Evolutionary conservation across 179 eudicot genomes (phyloP).

Genomic region (Vitellaria paradoxa): DNA sequence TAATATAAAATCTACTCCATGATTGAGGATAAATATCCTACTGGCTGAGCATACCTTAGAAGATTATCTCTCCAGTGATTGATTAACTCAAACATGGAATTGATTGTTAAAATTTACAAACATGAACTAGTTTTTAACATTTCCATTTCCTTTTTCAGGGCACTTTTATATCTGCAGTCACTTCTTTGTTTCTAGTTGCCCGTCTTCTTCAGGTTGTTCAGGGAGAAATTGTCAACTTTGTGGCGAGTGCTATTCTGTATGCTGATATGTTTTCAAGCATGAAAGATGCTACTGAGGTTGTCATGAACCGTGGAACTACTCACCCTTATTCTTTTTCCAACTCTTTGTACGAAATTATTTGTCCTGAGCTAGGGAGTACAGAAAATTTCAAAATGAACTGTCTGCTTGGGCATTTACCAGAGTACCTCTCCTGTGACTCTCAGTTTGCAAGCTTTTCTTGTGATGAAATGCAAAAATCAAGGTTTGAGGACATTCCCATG

Average conservation of each 20-base stretch:
- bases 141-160: constrained; percentile 33
- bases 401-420: constrained; percentile 23
- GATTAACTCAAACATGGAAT: background rate
- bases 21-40: constrained; percentile 6
- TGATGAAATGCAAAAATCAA: constrained; percentile 23
- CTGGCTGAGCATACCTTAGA: background rate
- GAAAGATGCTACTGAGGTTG: constrained; percentile 21
- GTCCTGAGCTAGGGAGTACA: constrained; percentile 23
- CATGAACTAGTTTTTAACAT: background rate
- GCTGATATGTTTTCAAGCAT: constrained; percentile 28
- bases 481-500: constrained; percentile 19
- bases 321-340: constrained; percentile 20
- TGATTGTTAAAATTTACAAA: constrained; percentile 4
- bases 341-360: constrained; percentile 22
- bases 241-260: constrained; percentile 49
- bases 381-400: constrained; percentile 19
- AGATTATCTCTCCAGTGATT: background rate
- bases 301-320: constrained; percentile 13
- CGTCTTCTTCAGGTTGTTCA: constrained; percentile 54
- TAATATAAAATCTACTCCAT: background rate
- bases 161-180: constrained; percentile 32
- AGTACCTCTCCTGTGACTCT: constrained; percentile 26
- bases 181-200: constrained; percentile 41
- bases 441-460: constrained; percentile 13
- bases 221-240: constrained; percentile 37